Evolutionary conservation across 805 yeast species (phyloP).

Genomic region (Gaillardinia entomophila): DNA sequence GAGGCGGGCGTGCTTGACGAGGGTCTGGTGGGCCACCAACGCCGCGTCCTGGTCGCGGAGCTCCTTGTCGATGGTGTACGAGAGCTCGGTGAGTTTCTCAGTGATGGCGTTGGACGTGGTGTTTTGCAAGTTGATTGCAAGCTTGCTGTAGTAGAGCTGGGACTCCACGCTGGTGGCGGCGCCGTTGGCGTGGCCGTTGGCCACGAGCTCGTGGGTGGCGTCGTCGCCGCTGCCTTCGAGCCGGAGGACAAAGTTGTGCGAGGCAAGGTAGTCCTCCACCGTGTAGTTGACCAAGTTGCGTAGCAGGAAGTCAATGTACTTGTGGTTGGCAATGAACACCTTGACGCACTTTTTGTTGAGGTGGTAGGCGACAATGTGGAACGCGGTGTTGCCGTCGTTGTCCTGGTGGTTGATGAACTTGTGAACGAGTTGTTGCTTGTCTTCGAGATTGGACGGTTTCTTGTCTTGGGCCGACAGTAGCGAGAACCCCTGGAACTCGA

Average conservation of each 20-base stretch:
- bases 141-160: slow-evolving; percentile 29
- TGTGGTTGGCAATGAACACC: slow-evolving; percentile 18
- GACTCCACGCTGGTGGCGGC: slow-evolving; percentile 23
- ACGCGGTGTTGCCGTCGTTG: slow-evolving; percentile 89
- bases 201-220: not conserved
- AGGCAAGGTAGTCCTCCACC: slow-evolving; percentile 22
- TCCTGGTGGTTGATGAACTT: slow-evolving; percentile 81
- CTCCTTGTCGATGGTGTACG: slow-evolving; percentile 33
- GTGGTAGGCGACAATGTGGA: slow-evolving; percentile 74
- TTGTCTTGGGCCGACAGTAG: slow-evolving; percentile 8
- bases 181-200: not conserved
- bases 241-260: slow-evolving; percentile 20
- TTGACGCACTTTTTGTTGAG: slow-evolving; percentile 17
- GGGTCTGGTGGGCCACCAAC: slow-evolving; percentile 20
- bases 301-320: slow-evolving; percentile 16
- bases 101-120: slow-evolving; percentile 28
- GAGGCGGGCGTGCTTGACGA: slow-evolving; percentile 14
- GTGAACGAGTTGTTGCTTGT: slow-evolving; percentile 23
- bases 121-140: slow-evolving; percentile 28
- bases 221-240: slow-evolving; percentile 10
- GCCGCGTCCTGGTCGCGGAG: slow-evolving; percentile 31
- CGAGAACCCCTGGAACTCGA: slow-evolving; percentile 21
- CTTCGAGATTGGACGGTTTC: slow-evolving; percentile 6
- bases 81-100: slow-evolving; percentile 33
- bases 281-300: slow-evolving; percentile 19